phyloP scores from a whole-genome alignment of 805 yeast species.

The Kuraishia capsulata region DNA sequence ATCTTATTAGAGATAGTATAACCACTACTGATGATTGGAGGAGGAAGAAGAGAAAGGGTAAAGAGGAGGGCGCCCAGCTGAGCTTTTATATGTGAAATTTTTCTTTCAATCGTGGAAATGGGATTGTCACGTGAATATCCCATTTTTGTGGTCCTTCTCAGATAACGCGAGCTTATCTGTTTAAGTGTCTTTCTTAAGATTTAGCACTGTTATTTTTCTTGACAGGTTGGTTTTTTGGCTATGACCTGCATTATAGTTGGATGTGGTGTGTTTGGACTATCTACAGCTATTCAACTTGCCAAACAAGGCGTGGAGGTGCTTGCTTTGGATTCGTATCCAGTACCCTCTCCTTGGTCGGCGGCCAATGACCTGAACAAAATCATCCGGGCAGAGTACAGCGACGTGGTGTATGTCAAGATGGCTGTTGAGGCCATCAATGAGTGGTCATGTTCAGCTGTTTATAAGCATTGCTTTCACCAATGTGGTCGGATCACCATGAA shows the following conservation, averaged over 20 bases:
- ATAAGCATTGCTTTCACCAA: constrained; percentile 11
- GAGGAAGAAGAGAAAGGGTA: constrained; percentile 17
- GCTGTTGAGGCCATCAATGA: constrained; percentile 19
- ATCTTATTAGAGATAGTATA: constrained; percentile 60
- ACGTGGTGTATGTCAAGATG: constrained; percentile 16
- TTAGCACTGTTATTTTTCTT: too few relatives aligned
- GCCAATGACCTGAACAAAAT: constrained; percentile 24
- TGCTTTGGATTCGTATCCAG: constrained; percentile 16
- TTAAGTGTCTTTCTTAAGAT: too few relatives aligned
- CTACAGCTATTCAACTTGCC: constrained; percentile 18
- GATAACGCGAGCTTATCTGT: too few relatives aligned
- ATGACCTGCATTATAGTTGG: constrained; percentile 13
- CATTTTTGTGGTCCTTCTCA: too few relatives aligned
- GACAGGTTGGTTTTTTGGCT: neutral
- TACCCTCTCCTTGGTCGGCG: constrained; percentile 24
- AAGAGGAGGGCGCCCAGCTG: too few relatives aligned
- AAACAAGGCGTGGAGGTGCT: constrained; percentile 9
- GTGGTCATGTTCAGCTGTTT: constrained; percentile 20
- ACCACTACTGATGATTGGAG: constrained; percentile 68
- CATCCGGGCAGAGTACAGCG: constrained; percentile 22
- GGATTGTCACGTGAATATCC: neutral
- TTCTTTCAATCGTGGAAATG: constrained; percentile 1
- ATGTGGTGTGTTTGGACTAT: constrained; percentile 26
- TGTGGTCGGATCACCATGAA: constrained; percentile 20
- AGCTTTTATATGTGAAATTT: too few relatives aligned